Evolutionary conservation across 805 yeast genomes (phyloP).

Genomic region (Helenozyma rhizophorensis): DNA sequence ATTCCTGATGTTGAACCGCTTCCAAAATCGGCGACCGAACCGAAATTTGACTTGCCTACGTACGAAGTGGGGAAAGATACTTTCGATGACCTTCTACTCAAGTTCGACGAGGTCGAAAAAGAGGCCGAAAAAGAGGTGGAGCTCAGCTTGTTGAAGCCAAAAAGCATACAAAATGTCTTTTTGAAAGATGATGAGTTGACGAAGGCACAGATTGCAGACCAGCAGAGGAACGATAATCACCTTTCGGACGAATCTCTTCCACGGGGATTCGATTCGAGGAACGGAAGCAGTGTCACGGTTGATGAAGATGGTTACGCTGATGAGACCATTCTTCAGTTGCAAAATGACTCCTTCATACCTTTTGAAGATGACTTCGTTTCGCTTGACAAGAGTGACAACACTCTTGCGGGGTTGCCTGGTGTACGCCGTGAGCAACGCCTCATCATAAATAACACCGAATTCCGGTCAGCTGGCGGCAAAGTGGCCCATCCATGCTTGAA

Average conservation of each 20-base stretch:
- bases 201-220: conserved; percentile 37
- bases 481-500: conserved; percentile 19
- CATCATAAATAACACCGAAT: no score
- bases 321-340: background rate
- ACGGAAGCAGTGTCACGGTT: conserved; percentile 1
- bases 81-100: conserved; percentile 13
- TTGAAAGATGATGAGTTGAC: conserved; percentile 41
- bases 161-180: conserved; percentile 20
- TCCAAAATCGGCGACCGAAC: background rate
- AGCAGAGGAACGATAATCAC: conserved; percentile 26
- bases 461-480: background rate
- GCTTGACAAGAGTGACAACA: no score
- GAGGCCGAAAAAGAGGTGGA: conserved; percentile 13
- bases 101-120: conserved; percentile 15
- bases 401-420: no score
- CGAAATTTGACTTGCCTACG: conserved; percentile 11
- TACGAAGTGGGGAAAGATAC: conserved; percentile 12
- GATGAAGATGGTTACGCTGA: background rate
- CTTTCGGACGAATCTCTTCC: conserved; percentile 14
- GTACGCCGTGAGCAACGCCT: no score
- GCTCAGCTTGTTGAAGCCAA: conserved; percentile 2
- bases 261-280: conserved; percentile 1
- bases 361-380: no score
- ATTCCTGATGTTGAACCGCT: conserved; percentile 1
- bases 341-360: background rate